Percentiles rank a stretch among this genome's conserved stretches.
These are phyloP conservation scores for Sporobolomyces phaffii DNA, from an alignment of 768 basidiomycete genomes.

Conservation along the genomic window DNA sequence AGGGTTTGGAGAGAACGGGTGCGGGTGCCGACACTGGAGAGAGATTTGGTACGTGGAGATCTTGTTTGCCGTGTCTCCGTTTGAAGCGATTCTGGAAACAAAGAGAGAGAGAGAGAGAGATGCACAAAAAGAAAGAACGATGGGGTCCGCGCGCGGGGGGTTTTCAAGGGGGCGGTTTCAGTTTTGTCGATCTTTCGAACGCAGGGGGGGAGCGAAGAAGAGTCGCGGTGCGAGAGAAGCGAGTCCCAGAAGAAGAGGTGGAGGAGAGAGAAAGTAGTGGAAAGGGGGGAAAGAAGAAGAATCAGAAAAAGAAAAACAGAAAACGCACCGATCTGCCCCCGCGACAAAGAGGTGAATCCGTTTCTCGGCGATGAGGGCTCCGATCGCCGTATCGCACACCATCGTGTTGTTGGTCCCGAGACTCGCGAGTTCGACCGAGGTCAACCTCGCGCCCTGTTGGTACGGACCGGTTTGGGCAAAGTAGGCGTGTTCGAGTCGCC, in stretches of 20 bases:
- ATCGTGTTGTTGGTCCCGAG: slow-evolving; percentile 79
- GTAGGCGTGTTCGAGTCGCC: slow-evolving; percentile 69
- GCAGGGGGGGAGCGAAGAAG: not conserved
- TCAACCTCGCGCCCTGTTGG: slow-evolving; percentile 83
- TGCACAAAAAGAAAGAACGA: too few species aligned
- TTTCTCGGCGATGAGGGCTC: slow-evolving; percentile 78
- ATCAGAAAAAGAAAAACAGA: too few species aligned
- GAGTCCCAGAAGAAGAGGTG: too few species aligned
- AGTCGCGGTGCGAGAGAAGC: not conserved
- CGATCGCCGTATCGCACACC: slow-evolving; percentile 98
- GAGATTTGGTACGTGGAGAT: slow-evolving; percentile 97
- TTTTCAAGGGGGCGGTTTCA: too few species aligned
- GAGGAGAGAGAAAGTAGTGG: too few species aligned
- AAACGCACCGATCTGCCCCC: slow-evolving; percentile 40
- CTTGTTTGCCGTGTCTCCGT: slow-evolving; percentile 98
- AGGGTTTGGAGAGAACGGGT: slow-evolving; percentile 48
- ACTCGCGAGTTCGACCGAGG: slow-evolving; percentile 78
- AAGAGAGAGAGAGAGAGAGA: too few species aligned
- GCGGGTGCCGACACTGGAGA: slow-evolving; percentile 62
- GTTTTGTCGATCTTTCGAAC: too few species aligned
- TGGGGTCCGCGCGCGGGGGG: too few species aligned
- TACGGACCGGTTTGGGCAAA: slow-evolving; percentile 93
- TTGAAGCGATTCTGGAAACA: slow-evolving; percentile 58
- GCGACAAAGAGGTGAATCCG: slow-evolving; percentile 53
- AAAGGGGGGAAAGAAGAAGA: too few species aligned